phyloP scores from a whole-genome alignment of 1,284 basidiomycete species.

The Dichomitus squalens region DNA sequence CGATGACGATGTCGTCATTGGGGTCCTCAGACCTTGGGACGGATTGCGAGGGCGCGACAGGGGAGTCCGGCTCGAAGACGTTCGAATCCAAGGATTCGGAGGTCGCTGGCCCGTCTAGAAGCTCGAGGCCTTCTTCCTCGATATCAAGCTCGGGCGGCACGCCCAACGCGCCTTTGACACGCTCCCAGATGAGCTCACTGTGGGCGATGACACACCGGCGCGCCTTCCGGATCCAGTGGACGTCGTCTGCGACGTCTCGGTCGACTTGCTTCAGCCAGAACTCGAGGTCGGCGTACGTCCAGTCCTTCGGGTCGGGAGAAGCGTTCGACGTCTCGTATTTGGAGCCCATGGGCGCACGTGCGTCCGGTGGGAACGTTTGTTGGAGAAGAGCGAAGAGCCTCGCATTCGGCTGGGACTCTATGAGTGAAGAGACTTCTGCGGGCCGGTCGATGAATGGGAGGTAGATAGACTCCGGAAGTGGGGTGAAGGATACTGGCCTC shows the following conservation, averaged over 20 bases:
- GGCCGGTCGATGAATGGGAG: slow-evolving; percentile 79
- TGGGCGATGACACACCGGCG: slow-evolving; percentile 69
- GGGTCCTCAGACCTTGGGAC: slow-evolving; percentile 12
- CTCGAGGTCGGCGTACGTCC: slow-evolving; percentile 61
- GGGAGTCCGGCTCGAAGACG: slow-evolving; percentile 21
- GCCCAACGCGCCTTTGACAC: slow-evolving; percentile 76
- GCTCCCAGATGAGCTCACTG: slow-evolving; percentile 82
- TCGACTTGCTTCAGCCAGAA: slow-evolving; percentile 63
- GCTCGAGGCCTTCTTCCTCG: slow-evolving; percentile 42
- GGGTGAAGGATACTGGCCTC: slow-evolving; percentile 61
- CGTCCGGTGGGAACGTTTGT: slow-evolving; percentile 57
- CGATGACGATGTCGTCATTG: slow-evolving; percentile 33
- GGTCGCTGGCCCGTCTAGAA: slow-evolving; percentile 8
- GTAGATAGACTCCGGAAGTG: slow-evolving; percentile 67
- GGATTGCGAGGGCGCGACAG: background rate
- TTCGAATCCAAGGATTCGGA: slow-evolving; percentile 12
- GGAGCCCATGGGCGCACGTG: slow-evolving; percentile 27
- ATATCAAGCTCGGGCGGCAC: slow-evolving; percentile 75
- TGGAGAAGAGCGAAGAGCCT: slow-evolving; percentile 70
- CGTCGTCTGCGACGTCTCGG: slow-evolving; percentile 60
- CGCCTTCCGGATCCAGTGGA: slow-evolving; percentile 61
- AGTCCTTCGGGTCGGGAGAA: slow-evolving; percentile 48
- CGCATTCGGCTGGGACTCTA: slow-evolving; percentile 60
- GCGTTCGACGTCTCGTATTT: slow-evolving; percentile 30
- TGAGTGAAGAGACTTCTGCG: slow-evolving; percentile 61